Evolutionary conservation across 1,284 basidiomycete species (phyloP).

Genomic region (Leccinum proliferum): DNA sequence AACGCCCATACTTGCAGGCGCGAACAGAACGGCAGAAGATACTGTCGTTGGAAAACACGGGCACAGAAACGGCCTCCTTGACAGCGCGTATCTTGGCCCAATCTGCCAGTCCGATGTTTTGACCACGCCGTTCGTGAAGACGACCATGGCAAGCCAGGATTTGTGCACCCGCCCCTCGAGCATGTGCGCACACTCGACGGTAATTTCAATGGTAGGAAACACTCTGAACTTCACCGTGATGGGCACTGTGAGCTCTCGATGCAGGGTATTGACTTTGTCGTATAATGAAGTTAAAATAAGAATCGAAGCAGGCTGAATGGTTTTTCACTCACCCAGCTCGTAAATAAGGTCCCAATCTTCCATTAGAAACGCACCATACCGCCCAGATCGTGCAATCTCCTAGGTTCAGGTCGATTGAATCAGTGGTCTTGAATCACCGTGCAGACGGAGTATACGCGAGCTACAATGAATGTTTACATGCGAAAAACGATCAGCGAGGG

Average conservation of each 20-base stretch:
- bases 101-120: slow-evolving; percentile 75
- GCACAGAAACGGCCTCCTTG: slow-evolving; percentile 83
- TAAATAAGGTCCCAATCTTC: no score
- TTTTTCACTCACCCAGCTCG: no score
- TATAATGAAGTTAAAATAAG: background rate
- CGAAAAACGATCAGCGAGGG: no score
- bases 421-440: no score
- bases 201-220: slow-evolving; percentile 82
- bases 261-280: slow-evolving; percentile 71
- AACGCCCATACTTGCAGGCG: no score
- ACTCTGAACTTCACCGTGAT: slow-evolving; percentile 97
- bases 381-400: no score
- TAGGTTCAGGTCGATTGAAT: no score
- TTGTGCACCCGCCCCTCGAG: slow-evolving; percentile 94
- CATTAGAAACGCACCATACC: no score
- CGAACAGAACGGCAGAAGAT: no score
- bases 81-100: slow-evolving; percentile 84
- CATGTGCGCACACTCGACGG: slow-evolving; percentile 92
- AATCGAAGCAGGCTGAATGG: background rate
- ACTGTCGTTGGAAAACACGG: slow-evolving; percentile 42
- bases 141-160: slow-evolving; percentile 94
- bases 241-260: slow-evolving; percentile 79
- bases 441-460: no score
- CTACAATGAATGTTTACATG: no score
- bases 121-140: slow-evolving; percentile 88